Evolutionary conservation across 2,329 filamentous ascomycete species (phyloP), one percentile per base, ranked within the genome.

Genomic region (Mollisiaceae sp.): DNA sequence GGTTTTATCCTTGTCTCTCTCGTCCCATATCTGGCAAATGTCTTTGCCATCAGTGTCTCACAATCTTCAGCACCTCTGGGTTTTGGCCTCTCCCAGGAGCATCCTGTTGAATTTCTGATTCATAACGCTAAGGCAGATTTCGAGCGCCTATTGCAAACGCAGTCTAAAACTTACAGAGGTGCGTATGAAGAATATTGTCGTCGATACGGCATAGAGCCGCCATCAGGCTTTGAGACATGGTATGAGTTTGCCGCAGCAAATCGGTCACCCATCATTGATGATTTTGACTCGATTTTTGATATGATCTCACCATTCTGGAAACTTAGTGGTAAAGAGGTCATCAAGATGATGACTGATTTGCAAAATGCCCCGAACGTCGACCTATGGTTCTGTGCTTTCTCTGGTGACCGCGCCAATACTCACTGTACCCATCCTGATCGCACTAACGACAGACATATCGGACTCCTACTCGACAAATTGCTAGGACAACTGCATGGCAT

Each of bases 261-360:
- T 50, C 8, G 27, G 18, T 63, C 60, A 27, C 60, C 52, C 11
- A 58, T 63, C 54, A 58, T 63, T 20, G 60, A 63, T 41, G 60
- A 63, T 2, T 63, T 57, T 27, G 60, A 63, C 32, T 20, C 15
- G 1, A 63, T 63, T 9, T 47, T 58, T 18, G 24, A 58, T 1
- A 22, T 20, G 4, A 22, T 60, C 18, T 47, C 22, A 8, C 58
- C 58, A 22, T 60, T 50, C 18, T 60, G 58, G 58, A 60, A 52
- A 24, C 22, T 50, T 8, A 50, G 39, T 20, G 39, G 39, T n/a
- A 50, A 20, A 9, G 41, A 60, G 11, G 43, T 60, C 14, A n/a
- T 12, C 12, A 15, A 36, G 8, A 14, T 39, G 12, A 52, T 60
- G 41, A 20, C n/a, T 3, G 57, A 59, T 47, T 22, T 47, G 18